Base-by-base conservation (phyloP, 129 eudicot species). In the Helianthus tuberosus region DNA sequence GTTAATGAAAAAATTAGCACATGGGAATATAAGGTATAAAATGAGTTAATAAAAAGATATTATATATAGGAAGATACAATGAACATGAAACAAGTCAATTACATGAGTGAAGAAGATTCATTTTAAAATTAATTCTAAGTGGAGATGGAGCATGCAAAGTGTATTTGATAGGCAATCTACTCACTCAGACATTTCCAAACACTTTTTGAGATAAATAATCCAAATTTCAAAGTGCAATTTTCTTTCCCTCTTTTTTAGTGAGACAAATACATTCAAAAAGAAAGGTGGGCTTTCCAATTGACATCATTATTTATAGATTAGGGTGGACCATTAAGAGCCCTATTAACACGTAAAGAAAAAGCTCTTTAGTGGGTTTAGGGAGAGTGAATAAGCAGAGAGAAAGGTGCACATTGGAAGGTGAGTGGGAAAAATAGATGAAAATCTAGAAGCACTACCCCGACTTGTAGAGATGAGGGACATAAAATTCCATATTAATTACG, bases 11-110 rank as follows among this genome's bases (percentile, higher is more conserved):
- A 48, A n/a, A 14, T 16, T 48, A 36, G 71, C 81, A 79, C 64
- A 65, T 71, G 84, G 39, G 65, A 6, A 53, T 55, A 78, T 48
- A 46, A 23, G 14, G 25, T 59, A 68, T 46, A 29, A 5, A 71
- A 57, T 64, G 5, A n/a, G 8, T 41, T 1, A 35, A 17, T 53
- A 55, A 47, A n/a, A 67, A 47, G 38, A 17, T 55, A 17, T 55
- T 57, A n/a, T n/a, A n/a, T n/a, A n/a, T n/a, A n/a, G n/a, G n/a
- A 82, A 68, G 71, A 73, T 82, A 71, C 76, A 72, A 77, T 62
- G 68, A 72, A 72, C 58, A 72, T 69, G 77, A 62, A 68, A 55
- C 81, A 68, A 68, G 83, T 83, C 83, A 74, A 74, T 66, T 43
- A 63, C 63, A 35, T 35, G 35, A 68, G 69, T 58, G 60, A 68